phyloP scores from a whole-genome alignment of 345 rosid genomes.

The Linum tenue region DNA sequence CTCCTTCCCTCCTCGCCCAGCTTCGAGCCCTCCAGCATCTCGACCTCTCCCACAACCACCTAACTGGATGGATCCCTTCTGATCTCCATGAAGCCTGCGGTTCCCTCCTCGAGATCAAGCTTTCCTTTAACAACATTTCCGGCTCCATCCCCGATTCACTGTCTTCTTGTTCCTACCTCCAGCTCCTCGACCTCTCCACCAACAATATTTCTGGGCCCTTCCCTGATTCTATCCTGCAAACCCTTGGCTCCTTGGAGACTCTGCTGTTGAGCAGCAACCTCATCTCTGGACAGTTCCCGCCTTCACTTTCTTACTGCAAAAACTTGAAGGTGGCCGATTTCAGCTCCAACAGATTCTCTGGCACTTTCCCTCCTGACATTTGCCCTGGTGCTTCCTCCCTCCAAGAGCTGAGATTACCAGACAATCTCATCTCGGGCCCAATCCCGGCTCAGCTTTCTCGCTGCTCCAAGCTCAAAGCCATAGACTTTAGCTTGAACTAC shows the following conservation, averaged over 20 bases:
- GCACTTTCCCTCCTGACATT: constrained; percentile 61
- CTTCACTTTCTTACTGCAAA: constrained; percentile 60
- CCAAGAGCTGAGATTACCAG: constrained; percentile 77
- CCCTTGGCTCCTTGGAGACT: constrained; percentile 50
- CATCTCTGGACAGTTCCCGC: constrained; percentile 65
- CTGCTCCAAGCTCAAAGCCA: constrained; percentile 60
- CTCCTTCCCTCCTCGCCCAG: constrained; percentile 37
- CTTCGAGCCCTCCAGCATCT: constrained; percentile 48
- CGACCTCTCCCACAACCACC: constrained; percentile 66
- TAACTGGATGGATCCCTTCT: constrained; percentile 77
- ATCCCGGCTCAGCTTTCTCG: constrained; percentile 67
- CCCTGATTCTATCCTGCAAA: constrained; percentile 46
- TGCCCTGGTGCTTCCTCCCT: constrained; percentile 76
- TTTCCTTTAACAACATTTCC: constrained; percentile 67
- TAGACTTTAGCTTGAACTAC: constrained; percentile 81
- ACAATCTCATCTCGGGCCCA: constrained; percentile 60
- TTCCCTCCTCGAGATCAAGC: constrained; percentile 48
- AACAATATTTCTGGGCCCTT: constrained; percentile 79
- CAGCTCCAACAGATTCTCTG: constrained; percentile 69
- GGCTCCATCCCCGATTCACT: constrained; percentile 64
- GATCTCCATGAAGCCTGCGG: constrained; percentile 62
- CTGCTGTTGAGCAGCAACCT: constrained; percentile 59
- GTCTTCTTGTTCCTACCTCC: constrained; percentile 62
- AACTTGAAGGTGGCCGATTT: constrained; percentile 54
- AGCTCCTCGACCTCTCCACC: constrained; percentile 67